phyloP scores from a whole-genome alignment of 148 eudicot genomes.

The Tetragonia tetragonoides region DNA sequence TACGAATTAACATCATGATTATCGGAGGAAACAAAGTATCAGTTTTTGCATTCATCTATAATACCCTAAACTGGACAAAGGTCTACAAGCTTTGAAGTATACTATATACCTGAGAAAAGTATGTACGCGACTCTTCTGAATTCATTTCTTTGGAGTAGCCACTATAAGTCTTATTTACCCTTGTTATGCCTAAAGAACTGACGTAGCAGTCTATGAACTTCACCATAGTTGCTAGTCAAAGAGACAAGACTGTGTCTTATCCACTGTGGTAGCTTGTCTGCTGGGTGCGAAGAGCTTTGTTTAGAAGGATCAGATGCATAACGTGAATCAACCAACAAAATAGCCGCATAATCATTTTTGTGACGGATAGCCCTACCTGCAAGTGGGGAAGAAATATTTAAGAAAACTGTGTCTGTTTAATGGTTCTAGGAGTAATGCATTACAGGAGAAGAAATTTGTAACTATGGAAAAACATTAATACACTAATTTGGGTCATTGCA shows the following conservation, averaged over 20 bases:
- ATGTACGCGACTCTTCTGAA: conserved; percentile 10
- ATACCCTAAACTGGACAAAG: not conserved
- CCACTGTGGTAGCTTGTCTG: conserved; percentile 83
- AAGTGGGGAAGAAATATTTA: conserved; percentile 12
- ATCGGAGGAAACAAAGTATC: not conserved
- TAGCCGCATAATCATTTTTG: conserved; percentile 83
- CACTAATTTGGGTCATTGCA: not conserved
- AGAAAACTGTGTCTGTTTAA: not conserved
- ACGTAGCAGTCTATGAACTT: conserved; percentile 70
- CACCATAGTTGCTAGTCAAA: conserved; percentile 56
- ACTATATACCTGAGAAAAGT: not conserved
- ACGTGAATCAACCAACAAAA: conserved; percentile 80
- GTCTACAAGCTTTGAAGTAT: not conserved
- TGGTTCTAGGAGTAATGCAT: not conserved
- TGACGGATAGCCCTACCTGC: conserved; percentile 93
- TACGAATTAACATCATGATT: conserved; percentile 13
- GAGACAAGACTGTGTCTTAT: conserved; percentile 63
- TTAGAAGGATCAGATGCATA: conserved; percentile 59
- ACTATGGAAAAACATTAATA: not conserved
- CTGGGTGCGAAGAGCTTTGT: conserved; percentile 59
- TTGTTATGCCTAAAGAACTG: conserved; percentile 80
- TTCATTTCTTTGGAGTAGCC: not conserved
- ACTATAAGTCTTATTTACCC: conserved; percentile 23
- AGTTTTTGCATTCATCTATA: conserved; percentile 1
- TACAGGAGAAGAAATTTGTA: not conserved